Evolutionary conservation across 176 grass and related monocot genomes (phyloP).

Genomic region (Miscanthus lutarioriparius): DNA sequence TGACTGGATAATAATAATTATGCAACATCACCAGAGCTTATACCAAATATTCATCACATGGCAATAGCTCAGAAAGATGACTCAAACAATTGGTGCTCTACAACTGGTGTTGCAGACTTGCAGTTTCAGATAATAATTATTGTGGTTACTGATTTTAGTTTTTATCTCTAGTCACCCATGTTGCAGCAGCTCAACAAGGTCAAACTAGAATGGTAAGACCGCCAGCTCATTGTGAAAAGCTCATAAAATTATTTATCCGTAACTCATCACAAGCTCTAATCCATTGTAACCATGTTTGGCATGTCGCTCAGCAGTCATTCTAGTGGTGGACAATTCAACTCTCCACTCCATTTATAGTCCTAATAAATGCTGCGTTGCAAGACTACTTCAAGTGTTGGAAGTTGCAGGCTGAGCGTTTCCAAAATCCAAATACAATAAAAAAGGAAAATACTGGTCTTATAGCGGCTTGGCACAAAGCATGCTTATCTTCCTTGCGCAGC

Average conservation of each 20-base stretch:
- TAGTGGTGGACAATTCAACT: constrained; percentile 2
- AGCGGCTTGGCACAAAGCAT: background rate
- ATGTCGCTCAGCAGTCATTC: background rate
- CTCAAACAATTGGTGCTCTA: background rate
- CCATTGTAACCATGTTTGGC: constrained; percentile 9
- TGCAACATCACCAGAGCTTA: background rate
- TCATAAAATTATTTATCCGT: background rate
- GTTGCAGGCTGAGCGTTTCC: background rate
- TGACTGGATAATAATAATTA: constrained; percentile 11
- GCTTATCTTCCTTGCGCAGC: background rate
- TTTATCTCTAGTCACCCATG: background rate
- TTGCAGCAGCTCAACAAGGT: background rate
- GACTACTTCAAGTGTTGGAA: background rate
- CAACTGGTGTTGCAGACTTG: background rate
- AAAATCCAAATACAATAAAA: constrained; percentile 4
- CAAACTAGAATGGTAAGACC: background rate
- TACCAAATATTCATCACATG: background rate
- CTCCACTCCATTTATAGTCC: background rate
- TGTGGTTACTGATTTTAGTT: background rate
- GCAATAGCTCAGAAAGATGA: background rate
- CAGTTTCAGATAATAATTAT: constrained; percentile 21
- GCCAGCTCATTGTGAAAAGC: background rate
- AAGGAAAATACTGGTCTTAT: background rate
- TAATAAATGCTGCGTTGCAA: background rate
- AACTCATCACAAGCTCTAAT: background rate